Percentiles rank a stretch among this genome's conserved stretches.
phyloP scores from a whole-genome alignment of 2,329 filamentous ascomycete species.

The Penicillium nordicum region DNA sequence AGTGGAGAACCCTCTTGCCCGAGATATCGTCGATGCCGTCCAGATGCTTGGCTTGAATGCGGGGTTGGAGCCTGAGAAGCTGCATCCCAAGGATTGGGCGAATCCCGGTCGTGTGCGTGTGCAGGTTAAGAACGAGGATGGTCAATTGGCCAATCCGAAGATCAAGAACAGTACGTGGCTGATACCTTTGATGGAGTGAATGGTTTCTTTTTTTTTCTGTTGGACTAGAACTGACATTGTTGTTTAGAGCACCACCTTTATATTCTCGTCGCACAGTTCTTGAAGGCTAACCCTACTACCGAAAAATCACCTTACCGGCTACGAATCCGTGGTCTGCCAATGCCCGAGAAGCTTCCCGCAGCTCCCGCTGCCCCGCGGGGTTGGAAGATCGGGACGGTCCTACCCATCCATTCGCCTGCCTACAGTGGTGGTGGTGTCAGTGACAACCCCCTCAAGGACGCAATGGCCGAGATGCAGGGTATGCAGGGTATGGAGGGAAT shows the following conservation, averaged over 20 bases:
- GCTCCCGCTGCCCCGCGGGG: constrained; percentile 75
- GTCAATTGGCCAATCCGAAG: constrained; percentile 47
- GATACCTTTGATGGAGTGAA: background rate
- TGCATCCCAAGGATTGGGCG: constrained; percentile 94
- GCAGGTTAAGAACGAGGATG: constrained; percentile 58
- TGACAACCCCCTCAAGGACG: constrained; percentile 92
- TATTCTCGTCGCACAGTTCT: constrained; percentile 70
- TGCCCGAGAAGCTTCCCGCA: constrained; percentile 65
- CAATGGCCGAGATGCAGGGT: constrained; percentile 87
- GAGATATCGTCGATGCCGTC: constrained; percentile 85
- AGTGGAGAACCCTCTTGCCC: constrained; percentile 79
- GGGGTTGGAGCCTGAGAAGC: constrained; percentile 88
- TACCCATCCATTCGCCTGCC: constrained; percentile 85
- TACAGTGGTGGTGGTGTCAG: constrained; percentile 89
- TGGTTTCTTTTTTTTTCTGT: background rate
- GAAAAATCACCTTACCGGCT: constrained; percentile 68
- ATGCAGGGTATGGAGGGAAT: constrained; percentile 44
- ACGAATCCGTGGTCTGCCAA: constrained; percentile 69
- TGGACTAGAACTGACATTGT: background rate
- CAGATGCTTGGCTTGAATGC: constrained; percentile 58
- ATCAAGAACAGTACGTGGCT: constrained; percentile 62
- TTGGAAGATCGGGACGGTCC: constrained; percentile 81
- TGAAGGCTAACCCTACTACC: constrained; percentile 74
- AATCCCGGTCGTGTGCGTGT: constrained; percentile 91
- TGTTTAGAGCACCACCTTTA: constrained; percentile 75